A percentile compares a stretch with the other conserved stretches of the same genome.
Conservation (phyloP, 1,139 yeast genomes). For the Chernovozyma aurita region DNA sequence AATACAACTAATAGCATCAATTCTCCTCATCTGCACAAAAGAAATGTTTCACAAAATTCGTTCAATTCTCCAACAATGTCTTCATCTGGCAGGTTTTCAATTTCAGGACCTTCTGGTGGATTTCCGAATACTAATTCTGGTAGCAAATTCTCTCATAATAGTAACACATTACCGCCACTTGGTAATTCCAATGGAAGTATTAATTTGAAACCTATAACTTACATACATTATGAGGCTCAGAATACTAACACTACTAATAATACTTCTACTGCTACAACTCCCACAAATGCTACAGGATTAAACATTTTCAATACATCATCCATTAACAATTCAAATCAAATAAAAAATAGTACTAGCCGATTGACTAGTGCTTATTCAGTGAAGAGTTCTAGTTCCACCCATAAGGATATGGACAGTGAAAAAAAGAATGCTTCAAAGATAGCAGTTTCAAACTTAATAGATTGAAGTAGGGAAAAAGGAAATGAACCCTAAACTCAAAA, state of each 20-base stretch:
- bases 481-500: no score
- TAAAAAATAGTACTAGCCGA: no score
- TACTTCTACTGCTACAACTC: background rate
- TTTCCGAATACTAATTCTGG: constrained; percentile 4
- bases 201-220: background rate
- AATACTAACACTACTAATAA: background rate
- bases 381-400: background rate
- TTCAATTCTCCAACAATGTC: constrained; percentile 28
- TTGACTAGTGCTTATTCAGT: no score
- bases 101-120: constrained; percentile 21
- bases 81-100: constrained; percentile 25
- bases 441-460: constrained; percentile 15
- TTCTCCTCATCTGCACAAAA: constrained; percentile 17
- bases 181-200: background rate
- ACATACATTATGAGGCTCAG: background rate
- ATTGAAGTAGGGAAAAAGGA: constrained; percentile 3
- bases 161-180: background rate
- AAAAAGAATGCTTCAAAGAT: constrained; percentile 15
- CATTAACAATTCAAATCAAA: no score
- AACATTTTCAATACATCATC: no score
- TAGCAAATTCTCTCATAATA: constrained; percentile 3
- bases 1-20: constrained; percentile 1
- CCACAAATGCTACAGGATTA: background rate
- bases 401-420: background rate
- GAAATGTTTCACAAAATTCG: constrained; percentile 30